A percentile compares a stretch with the other conserved stretches of the same genome.
Conservation (phyloP, 1,139 yeast species). For the Trichomonascaceae sp. region DNA sequence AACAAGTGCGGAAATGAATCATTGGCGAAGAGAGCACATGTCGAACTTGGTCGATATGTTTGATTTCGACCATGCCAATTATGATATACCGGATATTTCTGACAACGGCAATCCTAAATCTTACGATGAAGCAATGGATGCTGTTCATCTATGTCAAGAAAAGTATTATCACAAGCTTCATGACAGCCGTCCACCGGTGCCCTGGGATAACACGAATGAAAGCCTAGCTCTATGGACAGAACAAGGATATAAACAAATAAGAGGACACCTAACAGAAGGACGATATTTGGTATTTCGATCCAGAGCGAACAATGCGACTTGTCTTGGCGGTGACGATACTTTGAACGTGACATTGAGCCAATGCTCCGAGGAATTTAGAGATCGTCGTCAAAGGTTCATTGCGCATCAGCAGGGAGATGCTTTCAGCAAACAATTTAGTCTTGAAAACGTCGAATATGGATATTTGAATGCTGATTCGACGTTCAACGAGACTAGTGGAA, state of each 20-base stretch:
- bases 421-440: slow-evolving; percentile 5
- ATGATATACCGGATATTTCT: slow-evolving; percentile 14
- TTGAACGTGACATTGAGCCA: background rate
- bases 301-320: background rate
- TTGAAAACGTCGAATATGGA: slow-evolving; percentile 1
- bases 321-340: background rate
- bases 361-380: background rate
- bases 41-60: slow-evolving; percentile 22
- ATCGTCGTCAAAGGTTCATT: slow-evolving; percentile 1
- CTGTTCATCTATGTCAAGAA: slow-evolving; percentile 2
- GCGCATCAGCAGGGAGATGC: slow-evolving; percentile 8
- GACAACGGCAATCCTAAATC: slow-evolving; percentile 11
- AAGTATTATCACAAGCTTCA: slow-evolving; percentile 1
- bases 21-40: slow-evolving; percentile 26
- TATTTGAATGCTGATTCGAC: background rate
- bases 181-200: slow-evolving; percentile 3
- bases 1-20: slow-evolving; percentile 15
- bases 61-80: slow-evolving; percentile 21
- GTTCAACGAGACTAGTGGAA: slow-evolving; percentile 5
- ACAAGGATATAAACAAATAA: slow-evolving; percentile 3
- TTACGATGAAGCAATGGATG: background rate
- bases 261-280: slow-evolving; percentile 7
- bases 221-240: slow-evolving; percentile 2
- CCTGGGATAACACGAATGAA: slow-evolving; percentile 5
- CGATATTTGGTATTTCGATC: slow-evolving; percentile 8